Conservation (phyloP, 73 alveolate genomes). For the Diophrys sp. region DNA sequence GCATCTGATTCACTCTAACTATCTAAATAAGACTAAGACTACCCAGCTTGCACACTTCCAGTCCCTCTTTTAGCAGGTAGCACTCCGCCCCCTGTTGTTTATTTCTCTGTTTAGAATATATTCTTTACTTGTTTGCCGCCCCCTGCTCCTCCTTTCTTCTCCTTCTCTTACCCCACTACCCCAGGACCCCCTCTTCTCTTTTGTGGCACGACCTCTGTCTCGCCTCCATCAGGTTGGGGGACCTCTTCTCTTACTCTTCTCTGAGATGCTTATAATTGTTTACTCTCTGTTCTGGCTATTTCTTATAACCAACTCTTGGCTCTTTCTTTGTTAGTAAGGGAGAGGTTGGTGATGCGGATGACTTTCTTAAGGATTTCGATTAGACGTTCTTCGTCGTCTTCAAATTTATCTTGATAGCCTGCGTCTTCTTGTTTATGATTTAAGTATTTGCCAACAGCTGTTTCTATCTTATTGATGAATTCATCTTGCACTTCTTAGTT, state of each 20-base stretch:
- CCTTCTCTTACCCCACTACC: not conserved
- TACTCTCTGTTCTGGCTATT: not conserved
- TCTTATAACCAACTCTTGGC: not conserved
- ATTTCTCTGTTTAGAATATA: too few relatives aligned
- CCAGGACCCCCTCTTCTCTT: too few relatives aligned
- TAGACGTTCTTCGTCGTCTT: slow-evolving; percentile 21
- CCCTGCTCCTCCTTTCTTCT: not conserved
- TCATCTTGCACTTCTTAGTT: slow-evolving; percentile 41
- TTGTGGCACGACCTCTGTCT: too few relatives aligned
- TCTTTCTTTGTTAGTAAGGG: not conserved
- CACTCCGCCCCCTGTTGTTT: too few relatives aligned
- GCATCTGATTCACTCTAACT: too few relatives aligned
- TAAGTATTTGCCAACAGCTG: slow-evolving; percentile 9
- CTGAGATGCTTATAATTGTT: not conserved
- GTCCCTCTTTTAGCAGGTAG: too few relatives aligned
- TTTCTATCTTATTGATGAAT: slow-evolving; percentile 21
- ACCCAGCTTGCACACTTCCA: too few relatives aligned
- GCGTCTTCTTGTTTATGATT: slow-evolving; percentile 3
- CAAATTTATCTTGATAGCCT: slow-evolving; percentile 3
- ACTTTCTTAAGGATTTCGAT: slow-evolving; percentile 8
- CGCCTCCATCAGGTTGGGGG: too few relatives aligned
- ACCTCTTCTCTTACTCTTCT: too few relatives aligned
- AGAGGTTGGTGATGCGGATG: not conserved
- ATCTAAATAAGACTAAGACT: too few relatives aligned
- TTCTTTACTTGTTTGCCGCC: not conserved